Percentiles rank a stretch among this genome's conserved stretches.
These are phyloP conservation scores for Niebla homalea DNA, from an alignment of 495 filamentous ascomycete genomes.

Conservation along the genomic window DNA sequence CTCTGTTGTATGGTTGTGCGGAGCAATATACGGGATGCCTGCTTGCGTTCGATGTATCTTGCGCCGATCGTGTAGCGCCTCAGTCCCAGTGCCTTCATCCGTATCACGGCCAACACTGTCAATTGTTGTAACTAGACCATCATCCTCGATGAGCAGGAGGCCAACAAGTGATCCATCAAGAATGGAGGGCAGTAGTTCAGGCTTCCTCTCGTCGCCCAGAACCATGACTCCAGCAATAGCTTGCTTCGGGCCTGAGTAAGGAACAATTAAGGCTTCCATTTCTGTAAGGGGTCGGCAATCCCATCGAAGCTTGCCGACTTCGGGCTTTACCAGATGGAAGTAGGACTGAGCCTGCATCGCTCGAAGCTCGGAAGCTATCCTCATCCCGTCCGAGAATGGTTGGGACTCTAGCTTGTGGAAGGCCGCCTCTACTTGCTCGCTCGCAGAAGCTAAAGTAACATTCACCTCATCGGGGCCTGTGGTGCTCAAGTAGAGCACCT, in stretches of 20 bases:
- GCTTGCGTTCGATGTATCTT: constrained; percentile 22
- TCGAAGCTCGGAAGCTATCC: constrained; percentile 55
- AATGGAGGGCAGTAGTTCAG: constrained; percentile 35
- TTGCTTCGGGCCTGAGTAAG: constrained; percentile 37
- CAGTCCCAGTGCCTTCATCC: not conserved
- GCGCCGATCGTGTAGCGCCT: not conserved
- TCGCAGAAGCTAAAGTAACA: constrained; percentile 34
- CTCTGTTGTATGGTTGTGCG: constrained; percentile 25
- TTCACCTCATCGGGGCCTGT: constrained; percentile 54
- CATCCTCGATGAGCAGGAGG: constrained; percentile 39
- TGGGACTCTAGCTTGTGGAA: constrained; percentile 41
- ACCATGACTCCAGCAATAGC: constrained; percentile 41
- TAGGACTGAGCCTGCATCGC: constrained; percentile 74
- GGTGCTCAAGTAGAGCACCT: constrained; percentile 64
- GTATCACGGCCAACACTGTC: not conserved
- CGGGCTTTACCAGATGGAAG: constrained; percentile 43
- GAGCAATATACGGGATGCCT: constrained; percentile 31
- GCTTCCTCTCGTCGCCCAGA: constrained; percentile 34
- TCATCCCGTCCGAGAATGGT: constrained; percentile 44
- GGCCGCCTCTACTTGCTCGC: constrained; percentile 21
- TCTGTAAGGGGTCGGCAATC: constrained; percentile 32
- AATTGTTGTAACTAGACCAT: not conserved
- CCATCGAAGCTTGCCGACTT: constrained; percentile 32
- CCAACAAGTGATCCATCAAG: constrained; percentile 47
- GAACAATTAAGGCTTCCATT: constrained; percentile 39